phyloP scores from a whole-genome alignment of 2,329 filamentous ascomycete species.

The Teratosphaeria viscida region DNA sequence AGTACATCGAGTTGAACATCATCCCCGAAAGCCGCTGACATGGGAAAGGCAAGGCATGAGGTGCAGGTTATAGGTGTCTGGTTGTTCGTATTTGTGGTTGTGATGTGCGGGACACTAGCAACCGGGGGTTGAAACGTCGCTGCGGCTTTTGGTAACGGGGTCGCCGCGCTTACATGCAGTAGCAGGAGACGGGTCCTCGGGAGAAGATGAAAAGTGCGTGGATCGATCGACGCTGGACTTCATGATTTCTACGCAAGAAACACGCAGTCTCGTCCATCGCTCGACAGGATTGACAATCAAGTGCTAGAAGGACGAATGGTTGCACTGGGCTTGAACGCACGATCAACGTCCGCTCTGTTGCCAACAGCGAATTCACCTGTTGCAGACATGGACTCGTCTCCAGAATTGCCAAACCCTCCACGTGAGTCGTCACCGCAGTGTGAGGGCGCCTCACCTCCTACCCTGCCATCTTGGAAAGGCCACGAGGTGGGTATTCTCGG shows the following conservation, averaged over 20 bases:
- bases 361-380: too few relatives aligned
- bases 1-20: background rate
- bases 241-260: background rate
- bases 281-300: background rate
- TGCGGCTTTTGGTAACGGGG: background rate
- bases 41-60: background rate
- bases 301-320: too few relatives aligned
- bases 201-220: background rate
- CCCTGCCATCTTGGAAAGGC: too few relatives aligned
- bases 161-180: background rate
- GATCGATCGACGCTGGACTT: too few relatives aligned
- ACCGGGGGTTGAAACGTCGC: background rate
- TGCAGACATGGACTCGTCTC: too few relatives aligned
- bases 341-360: too few relatives aligned
- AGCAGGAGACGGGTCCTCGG: background rate
- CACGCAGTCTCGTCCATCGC: background rate
- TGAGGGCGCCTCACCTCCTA: too few relatives aligned
- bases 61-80: background rate
- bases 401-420: too few relatives aligned
- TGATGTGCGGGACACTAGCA: background rate
- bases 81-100: background rate
- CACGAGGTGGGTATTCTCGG: too few relatives aligned
- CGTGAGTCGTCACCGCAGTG: too few relatives aligned
- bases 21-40: too few relatives aligned
- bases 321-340: too few relatives aligned